A percentile compares a stretch with the other conserved stretches of the same genome.
Conservation (phyloP, 305 asterid genomes). For the Salvia sclarea region DNA sequence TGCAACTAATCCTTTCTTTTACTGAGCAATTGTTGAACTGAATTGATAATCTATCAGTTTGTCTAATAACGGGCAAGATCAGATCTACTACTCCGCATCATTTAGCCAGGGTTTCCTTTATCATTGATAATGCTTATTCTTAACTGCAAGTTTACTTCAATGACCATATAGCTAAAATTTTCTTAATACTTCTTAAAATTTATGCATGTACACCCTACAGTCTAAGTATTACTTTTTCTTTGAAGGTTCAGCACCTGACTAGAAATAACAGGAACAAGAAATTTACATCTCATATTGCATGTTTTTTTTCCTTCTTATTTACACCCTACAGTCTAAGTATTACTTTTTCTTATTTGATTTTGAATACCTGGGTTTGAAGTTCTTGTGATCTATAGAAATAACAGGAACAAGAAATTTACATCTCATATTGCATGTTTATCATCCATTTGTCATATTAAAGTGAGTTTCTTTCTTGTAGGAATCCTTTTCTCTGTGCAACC, state of each 20-base stretch:
- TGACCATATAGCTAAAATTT: not conserved
- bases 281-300: no score
- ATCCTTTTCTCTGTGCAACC: conserved; percentile 85
- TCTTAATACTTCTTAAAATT: not conserved
- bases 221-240: not conserved
- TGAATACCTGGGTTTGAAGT: conserved; percentile 3
- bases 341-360: not conserved
- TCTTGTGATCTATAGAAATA: conserved; percentile 10
- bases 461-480: conserved; percentile 61
- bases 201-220: not conserved
- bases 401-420: not conserved
- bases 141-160: not conserved
- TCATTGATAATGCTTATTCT: conserved; percentile 21
- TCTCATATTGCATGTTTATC: conserved; percentile 2
- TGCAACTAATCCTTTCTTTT: not conserved
- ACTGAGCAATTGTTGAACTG: not conserved
- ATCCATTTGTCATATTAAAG: conserved; percentile 12
- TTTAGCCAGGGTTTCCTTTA: not conserved
- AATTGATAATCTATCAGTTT: not conserved
- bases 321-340: not conserved
- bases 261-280: no score
- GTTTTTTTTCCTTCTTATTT: no score
- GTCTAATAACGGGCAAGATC: not conserved
- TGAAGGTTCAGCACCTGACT: not conserved
- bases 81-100: not conserved